A percentile compares a stretch with the other conserved stretches of the same genome.
phyloP scores from a whole-genome alignment of 2,329 filamentous ascomycete genomes.

The Phialocephala subalpina region DNA sequence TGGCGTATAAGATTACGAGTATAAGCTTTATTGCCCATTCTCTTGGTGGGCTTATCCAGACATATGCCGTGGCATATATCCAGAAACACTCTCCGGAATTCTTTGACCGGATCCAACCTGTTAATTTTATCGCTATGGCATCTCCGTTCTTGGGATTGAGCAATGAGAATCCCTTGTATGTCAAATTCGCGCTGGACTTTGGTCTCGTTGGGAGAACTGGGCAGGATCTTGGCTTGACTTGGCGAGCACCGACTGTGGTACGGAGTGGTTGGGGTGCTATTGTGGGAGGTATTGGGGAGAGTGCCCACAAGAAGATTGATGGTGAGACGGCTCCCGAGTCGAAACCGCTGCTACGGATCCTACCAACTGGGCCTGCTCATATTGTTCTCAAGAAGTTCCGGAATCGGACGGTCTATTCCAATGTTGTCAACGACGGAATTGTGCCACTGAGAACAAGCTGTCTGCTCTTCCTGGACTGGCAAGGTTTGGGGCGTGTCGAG shows the following conservation, averaged over 20 bases:
- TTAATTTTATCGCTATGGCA: conserved; percentile 91
- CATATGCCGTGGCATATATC: conserved; percentile 94
- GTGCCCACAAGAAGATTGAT: conserved; percentile 65
- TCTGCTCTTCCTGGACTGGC: conserved; percentile 96
- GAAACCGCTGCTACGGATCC: conserved; percentile 86
- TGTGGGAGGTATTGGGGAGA: conserved; percentile 81
- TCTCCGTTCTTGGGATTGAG: conserved; percentile 90
- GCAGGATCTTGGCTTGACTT: conserved; percentile 92
- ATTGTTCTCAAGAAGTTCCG: conserved; percentile 86
- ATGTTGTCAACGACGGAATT: conserved; percentile 97
- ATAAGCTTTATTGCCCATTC: conserved; percentile 97
- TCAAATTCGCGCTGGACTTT: conserved; percentile 96
- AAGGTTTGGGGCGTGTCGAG: conserved; percentile 89
- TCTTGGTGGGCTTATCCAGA: conserved; percentile 88
- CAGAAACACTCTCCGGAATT: conserved; percentile 94
- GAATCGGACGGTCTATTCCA: conserved; percentile 92
- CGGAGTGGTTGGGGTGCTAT: conserved; percentile 89
- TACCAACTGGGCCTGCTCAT: conserved; percentile 92
- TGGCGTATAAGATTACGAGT: conserved; percentile 85
- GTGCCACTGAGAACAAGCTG: conserved; percentile 95
- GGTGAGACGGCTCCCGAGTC: conserved; percentile 76
- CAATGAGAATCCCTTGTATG: conserved; percentile 97
- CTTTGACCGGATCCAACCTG: conserved; percentile 83
- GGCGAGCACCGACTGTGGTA: conserved; percentile 87
- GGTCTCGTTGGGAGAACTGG: conserved; percentile 95